phyloP scores from a whole-genome alignment of 176 grass and related monocot genomes.

The Oryza nivara region DNA sequence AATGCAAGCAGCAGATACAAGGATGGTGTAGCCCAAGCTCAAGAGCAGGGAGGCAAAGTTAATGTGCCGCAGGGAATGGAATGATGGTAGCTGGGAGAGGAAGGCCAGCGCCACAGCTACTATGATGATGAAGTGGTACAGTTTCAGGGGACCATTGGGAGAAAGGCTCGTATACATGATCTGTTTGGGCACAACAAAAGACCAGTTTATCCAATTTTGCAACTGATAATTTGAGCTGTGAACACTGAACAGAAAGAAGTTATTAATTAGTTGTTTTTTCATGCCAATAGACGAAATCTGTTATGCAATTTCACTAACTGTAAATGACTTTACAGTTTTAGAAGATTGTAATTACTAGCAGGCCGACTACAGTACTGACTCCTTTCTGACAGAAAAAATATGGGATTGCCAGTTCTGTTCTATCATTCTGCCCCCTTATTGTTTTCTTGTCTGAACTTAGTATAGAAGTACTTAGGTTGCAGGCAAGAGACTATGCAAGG shows the following conservation, averaged over 20 bases:
- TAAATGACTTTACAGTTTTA: constrained; percentile 13
- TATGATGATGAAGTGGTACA: constrained; percentile 94
- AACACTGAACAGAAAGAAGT: constrained; percentile 29
- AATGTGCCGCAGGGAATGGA: constrained; percentile 92
- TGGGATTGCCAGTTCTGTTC: neutral
- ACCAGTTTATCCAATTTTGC: constrained; percentile 24
- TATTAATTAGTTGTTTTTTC: constrained; percentile 18
- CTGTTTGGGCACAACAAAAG: constrained; percentile 44
- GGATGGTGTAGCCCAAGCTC: constrained; percentile 75
- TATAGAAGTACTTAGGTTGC: neutral
- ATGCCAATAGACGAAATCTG: neutral
- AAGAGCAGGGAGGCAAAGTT: constrained; percentile 85
- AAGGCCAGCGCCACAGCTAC: constrained; percentile 75
- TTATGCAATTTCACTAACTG: neutral
- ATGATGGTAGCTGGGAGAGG: constrained; percentile 90
- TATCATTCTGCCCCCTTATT: neutral
- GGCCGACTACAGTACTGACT: neutral
- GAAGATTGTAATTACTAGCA: neutral
- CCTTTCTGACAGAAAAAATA: neutral
- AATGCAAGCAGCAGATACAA: constrained; percentile 76
- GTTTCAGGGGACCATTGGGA: constrained; percentile 72
- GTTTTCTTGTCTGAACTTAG: neutral
- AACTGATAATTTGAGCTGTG: constrained; percentile 20
- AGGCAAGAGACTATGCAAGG: neutral
- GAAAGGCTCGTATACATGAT: constrained; percentile 86